Conservation (phyloP, 2,329 filamentous ascomycete species). For the Cladophialophora bantiana region DNA sequence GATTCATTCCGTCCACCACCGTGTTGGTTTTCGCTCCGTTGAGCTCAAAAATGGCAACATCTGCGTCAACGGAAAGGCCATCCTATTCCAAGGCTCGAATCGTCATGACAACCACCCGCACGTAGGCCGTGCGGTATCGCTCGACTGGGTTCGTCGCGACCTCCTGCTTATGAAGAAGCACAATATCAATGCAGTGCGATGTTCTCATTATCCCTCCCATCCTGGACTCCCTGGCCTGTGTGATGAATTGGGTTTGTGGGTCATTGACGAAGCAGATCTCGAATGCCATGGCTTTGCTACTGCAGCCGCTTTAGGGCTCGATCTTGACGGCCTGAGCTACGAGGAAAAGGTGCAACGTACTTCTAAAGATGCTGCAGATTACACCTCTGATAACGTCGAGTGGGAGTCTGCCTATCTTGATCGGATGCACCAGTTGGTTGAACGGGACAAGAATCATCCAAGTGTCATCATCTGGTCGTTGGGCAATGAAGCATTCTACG, state of each 20-base stretch:
- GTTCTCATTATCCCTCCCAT: slow-evolving; percentile 71
- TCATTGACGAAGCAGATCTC: slow-evolving; percentile 49
- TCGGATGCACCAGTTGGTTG: slow-evolving; percentile 68
- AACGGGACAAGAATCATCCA: slow-evolving; percentile 73
- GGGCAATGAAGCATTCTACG: slow-evolving; percentile 77
- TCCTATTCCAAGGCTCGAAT: slow-evolving; percentile 71
- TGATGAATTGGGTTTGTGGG: slow-evolving; percentile 48
- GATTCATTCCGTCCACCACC: slow-evolving; percentile 53
- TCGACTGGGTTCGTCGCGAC: slow-evolving; percentile 67
- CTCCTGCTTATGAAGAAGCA: slow-evolving; percentile 72
- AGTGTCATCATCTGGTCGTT: slow-evolving; percentile 77
- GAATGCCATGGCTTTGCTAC: slow-evolving; percentile 47
- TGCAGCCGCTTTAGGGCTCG: slow-evolving; percentile 1
- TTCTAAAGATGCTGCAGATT: slow-evolving; percentile 40
- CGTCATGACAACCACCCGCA: slow-evolving; percentile 73
- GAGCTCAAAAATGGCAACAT: slow-evolving; percentile 61
- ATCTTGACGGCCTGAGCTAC: slow-evolving; percentile 19
- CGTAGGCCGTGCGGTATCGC: slow-evolving; percentile 68
- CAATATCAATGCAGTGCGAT: slow-evolving; percentile 75
- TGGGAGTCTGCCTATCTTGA: slow-evolving; percentile 70
- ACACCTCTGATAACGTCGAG: slow-evolving; percentile 44
- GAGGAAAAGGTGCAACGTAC: slow-evolving; percentile 20
- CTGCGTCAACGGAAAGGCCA: slow-evolving; percentile 65
- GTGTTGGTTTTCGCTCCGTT: slow-evolving; percentile 69
- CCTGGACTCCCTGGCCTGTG: slow-evolving; percentile 44